A percentile compares a stretch with the other conserved stretches of the same genome.
These are phyloP conservation scores for Solanum chmielewskii DNA, from an alignment of 257 asterid genomes.

Conservation along the genomic window DNA sequence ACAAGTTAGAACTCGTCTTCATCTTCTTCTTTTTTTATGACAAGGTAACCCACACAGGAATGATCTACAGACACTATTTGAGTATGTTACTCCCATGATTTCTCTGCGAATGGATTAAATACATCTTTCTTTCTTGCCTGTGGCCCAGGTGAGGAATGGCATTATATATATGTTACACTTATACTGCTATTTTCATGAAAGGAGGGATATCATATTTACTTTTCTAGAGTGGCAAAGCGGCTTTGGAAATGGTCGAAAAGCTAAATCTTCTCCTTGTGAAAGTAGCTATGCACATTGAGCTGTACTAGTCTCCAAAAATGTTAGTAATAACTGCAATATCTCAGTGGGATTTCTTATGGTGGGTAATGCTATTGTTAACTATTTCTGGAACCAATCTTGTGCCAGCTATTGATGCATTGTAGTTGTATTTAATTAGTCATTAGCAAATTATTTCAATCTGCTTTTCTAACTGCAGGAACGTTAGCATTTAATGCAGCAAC, in stretches of 20 bases:
- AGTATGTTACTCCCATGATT: neutral
- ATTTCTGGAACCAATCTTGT: neutral
- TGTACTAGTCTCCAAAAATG: neutral
- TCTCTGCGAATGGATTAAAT: neutral
- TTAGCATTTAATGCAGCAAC: neutral
- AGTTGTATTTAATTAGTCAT: neutral
- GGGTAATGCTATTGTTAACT: neutral
- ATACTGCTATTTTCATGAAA: neutral
- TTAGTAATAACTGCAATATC: neutral
- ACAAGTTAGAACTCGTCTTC: neutral
- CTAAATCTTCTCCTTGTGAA: neutral
- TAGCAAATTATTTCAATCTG: neutral
- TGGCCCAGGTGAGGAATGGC: neutral
- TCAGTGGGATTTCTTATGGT: neutral
- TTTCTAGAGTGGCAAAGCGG: neutral
- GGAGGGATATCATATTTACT: neutral
- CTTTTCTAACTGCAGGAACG: neutral
- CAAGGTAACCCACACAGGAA: neutral
- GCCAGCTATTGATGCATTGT: neutral
- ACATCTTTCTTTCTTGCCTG: neutral
- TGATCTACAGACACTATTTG: neutral
- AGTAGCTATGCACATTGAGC: neutral
- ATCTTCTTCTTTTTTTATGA: neutral
- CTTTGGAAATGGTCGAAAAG: neutral
- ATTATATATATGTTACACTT: neutral